A percentile compares a stretch with the other conserved stretches of the same genome.
phyloP scores from a whole-genome alignment of 2,329 filamentous ascomycete genomes.

The Tolypocladium nubicola region DNA sequence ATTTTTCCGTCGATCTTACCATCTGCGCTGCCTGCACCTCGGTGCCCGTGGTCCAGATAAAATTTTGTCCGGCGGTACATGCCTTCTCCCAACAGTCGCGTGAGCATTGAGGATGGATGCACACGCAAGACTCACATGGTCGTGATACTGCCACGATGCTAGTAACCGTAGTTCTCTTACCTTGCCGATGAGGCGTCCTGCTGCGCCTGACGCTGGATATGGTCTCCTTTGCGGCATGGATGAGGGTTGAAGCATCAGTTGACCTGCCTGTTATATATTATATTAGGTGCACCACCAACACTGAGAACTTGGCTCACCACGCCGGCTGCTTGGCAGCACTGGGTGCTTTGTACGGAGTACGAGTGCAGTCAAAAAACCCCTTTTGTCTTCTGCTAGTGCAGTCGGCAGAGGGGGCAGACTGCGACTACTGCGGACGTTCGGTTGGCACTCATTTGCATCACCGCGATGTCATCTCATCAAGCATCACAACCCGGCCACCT shows the following conservation, averaged over 20 bases:
- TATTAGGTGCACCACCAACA: neutral
- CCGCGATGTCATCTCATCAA: too few species aligned
- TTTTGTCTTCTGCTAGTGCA: neutral
- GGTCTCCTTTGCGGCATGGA: neutral
- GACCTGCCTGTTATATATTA: too few species aligned
- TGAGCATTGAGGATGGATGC: neutral
- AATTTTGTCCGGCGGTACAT: conserved; percentile 25
- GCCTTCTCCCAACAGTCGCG: neutral
- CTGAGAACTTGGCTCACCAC: neutral
- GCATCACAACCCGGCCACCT: neutral
- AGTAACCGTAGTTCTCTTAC: neutral
- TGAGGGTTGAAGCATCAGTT: neutral
- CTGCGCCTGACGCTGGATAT: neutral
- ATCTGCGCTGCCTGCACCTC: conserved; percentile 28
- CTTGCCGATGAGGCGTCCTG: neutral
- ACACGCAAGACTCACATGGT: neutral
- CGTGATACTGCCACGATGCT: neutral
- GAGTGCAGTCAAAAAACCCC: neutral
- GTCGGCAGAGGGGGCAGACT: neutral
- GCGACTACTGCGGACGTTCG: too few species aligned
- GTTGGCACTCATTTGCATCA: too few species aligned
- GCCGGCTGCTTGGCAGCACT: neutral
- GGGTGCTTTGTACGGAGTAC: too few species aligned
- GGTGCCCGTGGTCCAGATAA: conserved; percentile 23
- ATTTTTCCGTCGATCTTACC: conserved; percentile 35